Evolutionary conservation across 305 asterid species (phyloP).

Genomic region (Andrographis paniculata): DNA sequence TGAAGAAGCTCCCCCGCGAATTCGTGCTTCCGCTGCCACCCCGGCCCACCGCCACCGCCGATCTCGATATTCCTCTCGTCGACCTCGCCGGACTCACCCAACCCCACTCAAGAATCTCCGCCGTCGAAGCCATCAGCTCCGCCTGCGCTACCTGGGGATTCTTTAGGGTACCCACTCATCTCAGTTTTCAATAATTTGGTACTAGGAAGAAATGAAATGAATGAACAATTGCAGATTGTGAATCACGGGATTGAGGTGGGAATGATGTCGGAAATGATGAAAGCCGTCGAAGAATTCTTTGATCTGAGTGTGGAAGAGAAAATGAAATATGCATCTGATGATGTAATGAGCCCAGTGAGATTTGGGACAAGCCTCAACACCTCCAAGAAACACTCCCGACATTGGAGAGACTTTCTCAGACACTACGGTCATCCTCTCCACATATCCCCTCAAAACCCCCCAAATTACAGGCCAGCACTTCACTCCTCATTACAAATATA

Average conservation of each 20-base stretch:
- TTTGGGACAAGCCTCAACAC: slow-evolving; percentile 56
- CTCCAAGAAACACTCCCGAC: slow-evolving; percentile 27
- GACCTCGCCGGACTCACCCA: slow-evolving; percentile 32
- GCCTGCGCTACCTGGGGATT: slow-evolving; percentile 49
- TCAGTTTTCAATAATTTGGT: too few species aligned
- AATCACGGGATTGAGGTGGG: slow-evolving; percentile 35
- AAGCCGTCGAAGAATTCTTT: slow-evolving; percentile 30
- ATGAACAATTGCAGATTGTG: slow-evolving; percentile 14
- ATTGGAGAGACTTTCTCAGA: slow-evolving; percentile 57
- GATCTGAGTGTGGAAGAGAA: slow-evolving; percentile 27
- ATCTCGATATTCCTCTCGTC: slow-evolving; percentile 29
- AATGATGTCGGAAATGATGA: slow-evolving; percentile 29
- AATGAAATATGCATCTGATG: slow-evolving; percentile 41
- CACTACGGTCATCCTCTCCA: slow-evolving; percentile 42
- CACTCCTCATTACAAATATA: neutral
- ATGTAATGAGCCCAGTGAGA: slow-evolving; percentile 45
- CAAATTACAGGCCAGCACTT: slow-evolving; percentile 34
- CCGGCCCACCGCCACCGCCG: slow-evolving; percentile 17
- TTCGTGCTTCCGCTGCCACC: slow-evolving; percentile 22
- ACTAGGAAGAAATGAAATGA: neutral
- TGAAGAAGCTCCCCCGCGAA: slow-evolving; percentile 31
- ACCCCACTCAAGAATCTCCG: slow-evolving; percentile 19
- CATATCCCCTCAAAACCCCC: slow-evolving; percentile 30
- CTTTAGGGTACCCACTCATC: slow-evolving; percentile 47
- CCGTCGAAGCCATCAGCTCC: slow-evolving; percentile 29